Conservation (phyloP, 1,284 basidiomycete genomes). For the Chondrostereum purpureum region DNA sequence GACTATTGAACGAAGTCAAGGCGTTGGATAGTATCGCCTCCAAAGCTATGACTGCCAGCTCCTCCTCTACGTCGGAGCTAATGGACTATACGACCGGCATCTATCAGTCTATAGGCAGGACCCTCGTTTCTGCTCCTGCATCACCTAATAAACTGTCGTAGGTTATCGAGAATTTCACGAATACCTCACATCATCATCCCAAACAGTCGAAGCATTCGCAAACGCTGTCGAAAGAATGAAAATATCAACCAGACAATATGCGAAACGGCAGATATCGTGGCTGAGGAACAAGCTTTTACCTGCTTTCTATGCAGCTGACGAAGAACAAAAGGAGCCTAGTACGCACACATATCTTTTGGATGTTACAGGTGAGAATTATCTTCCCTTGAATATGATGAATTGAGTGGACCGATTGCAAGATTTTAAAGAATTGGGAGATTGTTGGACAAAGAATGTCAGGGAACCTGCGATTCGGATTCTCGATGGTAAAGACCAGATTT, state of each 20-base stretch:
- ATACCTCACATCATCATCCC: slow-evolving; percentile 43
- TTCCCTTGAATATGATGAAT: slow-evolving; percentile 1
- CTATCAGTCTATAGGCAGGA: slow-evolving; percentile 87
- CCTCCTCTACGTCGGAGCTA: slow-evolving; percentile 2
- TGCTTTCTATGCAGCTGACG: slow-evolving; percentile 50
- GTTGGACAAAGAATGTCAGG: slow-evolving; percentile 54
- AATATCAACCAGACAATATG: slow-evolving; percentile 84
- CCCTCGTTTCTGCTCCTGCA: not conserved
- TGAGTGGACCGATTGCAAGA: no score
- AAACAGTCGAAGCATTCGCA: slow-evolving; percentile 41
- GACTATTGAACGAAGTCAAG: slow-evolving; percentile 79
- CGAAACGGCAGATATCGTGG: slow-evolving; percentile 90
- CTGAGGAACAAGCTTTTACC: slow-evolving; percentile 88
- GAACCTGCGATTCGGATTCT: slow-evolving; percentile 43
- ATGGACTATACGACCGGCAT: slow-evolving; percentile 75
- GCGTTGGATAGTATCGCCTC: slow-evolving; percentile 38
- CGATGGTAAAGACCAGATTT: no score
- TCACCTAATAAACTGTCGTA: slow-evolving; percentile 23
- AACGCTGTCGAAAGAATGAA: slow-evolving; percentile 79
- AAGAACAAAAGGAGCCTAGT: slow-evolving; percentile 29
- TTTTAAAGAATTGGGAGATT: slow-evolving; percentile 47
- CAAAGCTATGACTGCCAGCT: not conserved
- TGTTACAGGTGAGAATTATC: slow-evolving; percentile 52
- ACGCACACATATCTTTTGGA: slow-evolving; percentile 59
- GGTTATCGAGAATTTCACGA: slow-evolving; percentile 87